These are phyloP conservation scores for Didymella exigua DNA, from an alignment of 2,329 filamentous ascomycete species.

Conservation along the genomic window DNA sequence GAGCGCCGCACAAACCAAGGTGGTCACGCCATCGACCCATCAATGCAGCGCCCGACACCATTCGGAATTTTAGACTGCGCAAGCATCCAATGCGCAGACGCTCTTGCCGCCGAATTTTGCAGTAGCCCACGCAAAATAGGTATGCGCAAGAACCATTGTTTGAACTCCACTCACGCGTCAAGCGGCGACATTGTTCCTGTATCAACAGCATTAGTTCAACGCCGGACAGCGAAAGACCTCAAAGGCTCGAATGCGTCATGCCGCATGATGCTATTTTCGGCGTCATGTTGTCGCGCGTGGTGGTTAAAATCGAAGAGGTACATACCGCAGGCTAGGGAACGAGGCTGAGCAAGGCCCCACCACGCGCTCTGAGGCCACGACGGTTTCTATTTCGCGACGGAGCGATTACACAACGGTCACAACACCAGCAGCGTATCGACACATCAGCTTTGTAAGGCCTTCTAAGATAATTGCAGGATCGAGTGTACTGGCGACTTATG, in stretches of 20 bases:
- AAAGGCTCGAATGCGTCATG: neutral
- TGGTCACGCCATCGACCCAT: neutral
- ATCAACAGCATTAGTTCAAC: neutral
- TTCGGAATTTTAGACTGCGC: neutral
- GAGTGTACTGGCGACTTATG: neutral
- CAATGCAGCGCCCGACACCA: neutral
- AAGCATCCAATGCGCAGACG: neutral
- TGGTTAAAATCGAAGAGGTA: slow-evolving; percentile 1
- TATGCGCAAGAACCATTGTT: neutral
- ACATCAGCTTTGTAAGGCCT: slow-evolving; percentile 1
- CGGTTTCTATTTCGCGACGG: slow-evolving; percentile 12
- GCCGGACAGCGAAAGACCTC: neutral
- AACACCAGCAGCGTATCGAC: slow-evolving; percentile 1
- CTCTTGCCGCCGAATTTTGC: neutral
- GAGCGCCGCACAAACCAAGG: neutral
- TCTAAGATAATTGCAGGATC: neutral
- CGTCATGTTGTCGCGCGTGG: neutral
- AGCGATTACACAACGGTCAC: slow-evolving; percentile 3
- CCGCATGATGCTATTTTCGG: slow-evolving; percentile 15
- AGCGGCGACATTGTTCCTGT: slow-evolving; percentile 1
- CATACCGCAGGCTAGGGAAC: slow-evolving; percentile 12
- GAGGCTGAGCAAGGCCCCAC: slow-evolving; percentile 18
- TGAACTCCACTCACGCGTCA: neutral
- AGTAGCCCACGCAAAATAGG: neutral
- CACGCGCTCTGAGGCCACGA: slow-evolving; percentile 5